Conservation (phyloP, 768 basidiomycete genomes). For the Boletus rex-veris region DNA sequence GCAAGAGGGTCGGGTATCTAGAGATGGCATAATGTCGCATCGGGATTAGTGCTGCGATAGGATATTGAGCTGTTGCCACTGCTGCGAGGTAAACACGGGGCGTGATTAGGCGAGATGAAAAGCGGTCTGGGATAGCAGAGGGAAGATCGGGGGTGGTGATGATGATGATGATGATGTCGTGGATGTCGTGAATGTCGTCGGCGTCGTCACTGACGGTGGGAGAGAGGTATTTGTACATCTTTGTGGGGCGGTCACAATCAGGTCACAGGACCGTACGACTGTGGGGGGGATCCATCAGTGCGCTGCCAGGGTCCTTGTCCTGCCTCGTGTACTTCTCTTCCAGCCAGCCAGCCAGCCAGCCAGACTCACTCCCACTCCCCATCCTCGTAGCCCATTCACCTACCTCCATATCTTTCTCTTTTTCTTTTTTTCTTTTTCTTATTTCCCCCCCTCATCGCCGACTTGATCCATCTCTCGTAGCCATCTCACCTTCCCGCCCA, state of each 20-base stretch:
- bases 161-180: too few species aligned
- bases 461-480: slow-evolving; percentile 5
- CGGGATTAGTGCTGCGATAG: slow-evolving; percentile 10
- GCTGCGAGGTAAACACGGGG: not conserved
- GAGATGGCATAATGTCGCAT: not conserved
- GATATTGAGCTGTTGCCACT: not conserved
- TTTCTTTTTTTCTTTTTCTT: not conserved
- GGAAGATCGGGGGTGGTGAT: too few species aligned
- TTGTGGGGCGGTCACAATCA: slow-evolving; percentile 26
- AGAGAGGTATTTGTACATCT: slow-evolving; percentile 28
- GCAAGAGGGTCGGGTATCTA: slow-evolving; percentile 5
- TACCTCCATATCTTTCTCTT: too few species aligned
- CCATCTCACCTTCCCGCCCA: slow-evolving; percentile 17
- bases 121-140: too few species aligned
- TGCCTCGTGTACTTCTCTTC: slow-evolving; percentile 16
- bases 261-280: slow-evolving; percentile 31
- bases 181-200: not conserved
- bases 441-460: slow-evolving; percentile 11
- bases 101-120: not conserved
- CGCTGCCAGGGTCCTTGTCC: slow-evolving; percentile 25
- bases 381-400: not conserved
- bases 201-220: slow-evolving; percentile 1
- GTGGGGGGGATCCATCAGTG: slow-evolving; percentile 18
- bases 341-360: slow-evolving; percentile 2
- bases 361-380: slow-evolving; percentile 1